Conservation (phyloP, 192 early-diverging fungal genomes). For the Coemansia erecta region DNA sequence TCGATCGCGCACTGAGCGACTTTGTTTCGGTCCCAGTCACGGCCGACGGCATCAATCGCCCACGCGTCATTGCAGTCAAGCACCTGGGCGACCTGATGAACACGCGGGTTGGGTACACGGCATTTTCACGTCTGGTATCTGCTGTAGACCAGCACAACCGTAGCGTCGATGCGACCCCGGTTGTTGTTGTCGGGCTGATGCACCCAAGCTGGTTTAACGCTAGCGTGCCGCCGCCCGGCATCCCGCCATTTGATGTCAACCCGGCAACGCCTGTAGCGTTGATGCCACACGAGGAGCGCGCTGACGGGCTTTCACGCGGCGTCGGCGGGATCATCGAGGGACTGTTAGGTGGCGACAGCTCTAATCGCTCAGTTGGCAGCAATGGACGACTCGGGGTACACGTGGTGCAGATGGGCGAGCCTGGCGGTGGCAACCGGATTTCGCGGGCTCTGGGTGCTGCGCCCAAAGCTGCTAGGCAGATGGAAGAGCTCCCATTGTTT, state of each 20-base stretch:
- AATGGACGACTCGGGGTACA: conserved; percentile 23
- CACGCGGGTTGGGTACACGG: conserved; percentile 50
- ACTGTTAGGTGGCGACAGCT: conserved; percentile 14
- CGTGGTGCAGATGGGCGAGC: conserved; percentile 28
- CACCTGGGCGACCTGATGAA: conserved; percentile 51
- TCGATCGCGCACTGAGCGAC: conserved; percentile 27
- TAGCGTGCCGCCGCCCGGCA: conserved; percentile 37
- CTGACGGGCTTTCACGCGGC: conserved; percentile 7
- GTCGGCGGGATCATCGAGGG: conserved; percentile 23
- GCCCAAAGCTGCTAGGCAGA: neutral
- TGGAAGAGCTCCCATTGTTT: conserved; percentile 40
- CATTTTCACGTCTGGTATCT: conserved; percentile 35
- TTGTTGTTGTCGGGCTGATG: conserved; percentile 40
- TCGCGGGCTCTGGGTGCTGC: conserved; percentile 12
- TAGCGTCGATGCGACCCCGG: conserved; percentile 6
- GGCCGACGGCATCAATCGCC: conserved; percentile 14
- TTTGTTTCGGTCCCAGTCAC: conserved; percentile 19
- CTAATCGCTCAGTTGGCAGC: conserved; percentile 4
- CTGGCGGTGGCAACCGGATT: conserved; percentile 2
- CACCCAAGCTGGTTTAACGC: conserved; percentile 50
- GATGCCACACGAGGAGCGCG: conserved; percentile 26
- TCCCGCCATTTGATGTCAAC: conserved; percentile 51
- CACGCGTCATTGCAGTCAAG: conserved; percentile 41
- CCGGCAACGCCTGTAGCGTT: conserved; percentile 41
- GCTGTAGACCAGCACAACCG: conserved; percentile 22